Evolutionary conservation across 176 grass and related monocot genomes (phyloP), one percentile per base, ranked within the genome.

Genomic region (Eragrostis nindensis): DNA sequence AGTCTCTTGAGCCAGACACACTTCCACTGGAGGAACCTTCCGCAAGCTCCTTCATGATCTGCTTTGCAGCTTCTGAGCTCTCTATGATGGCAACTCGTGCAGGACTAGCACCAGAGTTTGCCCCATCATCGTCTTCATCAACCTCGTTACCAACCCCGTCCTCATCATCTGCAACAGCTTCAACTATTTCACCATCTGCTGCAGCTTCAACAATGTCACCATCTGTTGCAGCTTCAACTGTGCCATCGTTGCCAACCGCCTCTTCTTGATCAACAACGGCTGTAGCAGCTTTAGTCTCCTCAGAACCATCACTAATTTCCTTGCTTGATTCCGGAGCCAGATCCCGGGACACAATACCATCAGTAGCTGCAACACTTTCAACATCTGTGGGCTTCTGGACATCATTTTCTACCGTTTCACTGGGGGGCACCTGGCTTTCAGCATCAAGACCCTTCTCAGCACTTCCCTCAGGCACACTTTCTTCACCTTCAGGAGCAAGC

Each of bases 41-140:
- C 39, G 83, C 80, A 75, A 87, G 86, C 73, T 87, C 87, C 82
- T 83, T 85, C 74, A 92, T 90, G 43, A 87, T 91, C 78, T 92
- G 76, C 81, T 94, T 81, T 2, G 65, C 80, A 59, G 39, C 69
- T 66, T 92, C 85, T 3, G 73, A 79, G 52, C 57, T 92, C 70
- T 92, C 92, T 43, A 94, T 74, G 53, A 94, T 94, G 26, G 89
- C 86, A 73, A 91, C 78, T n/a, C 74, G 68, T 38, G 88, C 78
- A 8, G 88, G 91, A 59, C 87, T 81, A 41, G 29, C 77, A 42
- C 88, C 88, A n/a, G n/a, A n/a, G n/a, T n/a, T n/a, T n/a, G n/a
- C n/a, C n/a, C n/a, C n/a, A n/a, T n/a, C n/a, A 66, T 80, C 85
- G 5, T 94, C 74, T 11, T 94, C 91, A 7, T 86, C 82, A 82